Evolutionary conservation across 495 filamentous ascomycete genomes (phyloP).

Genomic region (Podospora didyma): DNA sequence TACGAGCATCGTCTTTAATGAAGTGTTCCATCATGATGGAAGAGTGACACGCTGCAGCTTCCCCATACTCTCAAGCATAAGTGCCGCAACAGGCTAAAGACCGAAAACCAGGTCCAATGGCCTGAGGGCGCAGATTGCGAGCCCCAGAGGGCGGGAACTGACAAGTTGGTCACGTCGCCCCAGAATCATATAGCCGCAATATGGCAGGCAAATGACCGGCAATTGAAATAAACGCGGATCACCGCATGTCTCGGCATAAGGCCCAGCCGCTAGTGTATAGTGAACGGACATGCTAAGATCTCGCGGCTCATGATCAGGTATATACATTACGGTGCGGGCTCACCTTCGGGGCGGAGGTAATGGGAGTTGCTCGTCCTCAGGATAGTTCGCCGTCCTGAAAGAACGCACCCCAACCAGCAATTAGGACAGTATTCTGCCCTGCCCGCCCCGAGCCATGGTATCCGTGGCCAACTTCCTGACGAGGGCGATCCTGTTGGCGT

Average conservation of each 20-base stretch:
- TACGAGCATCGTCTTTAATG: too few relatives aligned
- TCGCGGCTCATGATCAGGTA: too few relatives aligned
- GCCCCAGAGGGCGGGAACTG: not conserved
- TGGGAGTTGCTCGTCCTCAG: too few relatives aligned
- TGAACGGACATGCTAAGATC: too few relatives aligned
- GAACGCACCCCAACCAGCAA: too few relatives aligned
- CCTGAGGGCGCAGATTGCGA: not conserved
- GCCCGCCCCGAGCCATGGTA: too few relatives aligned
- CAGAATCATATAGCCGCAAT: not conserved
- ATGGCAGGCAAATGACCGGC: not conserved
- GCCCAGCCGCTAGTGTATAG: not conserved
- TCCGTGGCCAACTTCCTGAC: too few relatives aligned
- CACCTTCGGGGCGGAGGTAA: too few relatives aligned
- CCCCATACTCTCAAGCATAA: not conserved
- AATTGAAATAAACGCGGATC: not conserved
- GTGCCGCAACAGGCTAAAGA: not conserved
- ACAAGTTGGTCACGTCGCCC: not conserved
- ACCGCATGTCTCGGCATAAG: not conserved
- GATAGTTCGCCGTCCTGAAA: too few relatives aligned
- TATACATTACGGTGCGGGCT: too few relatives aligned
- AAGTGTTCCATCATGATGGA: too few relatives aligned
- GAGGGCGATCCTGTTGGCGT: not conserved
- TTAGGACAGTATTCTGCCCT: too few relatives aligned
- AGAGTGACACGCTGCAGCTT: not conserved
- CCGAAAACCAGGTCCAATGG: not conserved